Evolutionary conservation across 495 filamentous ascomycete species (phyloP), one percentile per base, ranked within the genome.

Genomic region (Aspergillus olivimuriae): DNA sequence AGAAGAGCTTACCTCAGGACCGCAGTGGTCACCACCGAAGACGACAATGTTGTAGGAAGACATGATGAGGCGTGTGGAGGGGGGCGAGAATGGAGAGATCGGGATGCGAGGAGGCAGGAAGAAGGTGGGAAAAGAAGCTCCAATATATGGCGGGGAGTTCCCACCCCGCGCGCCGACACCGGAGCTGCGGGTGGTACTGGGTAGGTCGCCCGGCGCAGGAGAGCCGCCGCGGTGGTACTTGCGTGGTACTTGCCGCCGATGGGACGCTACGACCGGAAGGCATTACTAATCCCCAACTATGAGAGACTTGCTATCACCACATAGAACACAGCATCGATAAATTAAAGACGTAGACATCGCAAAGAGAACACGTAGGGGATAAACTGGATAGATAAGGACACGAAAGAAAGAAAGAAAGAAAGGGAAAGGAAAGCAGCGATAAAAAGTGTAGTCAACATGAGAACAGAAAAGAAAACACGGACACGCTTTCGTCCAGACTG

Each of bases 11-110:
- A 92, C 92, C 82, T 98, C 92, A 10, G 92, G 92, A 62, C 92
- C 92, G 56, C 86, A 89, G 67, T 95, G 88, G 66, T 98, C 92
- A 59, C 92, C 92, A 55, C 68, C 81, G 59, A 89, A 88, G 34
- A 89, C 84, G 52, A 81, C 77, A 43, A 81, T 65, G 34, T 78
- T 78, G 49, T 60, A 80, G 8, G 73, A 52, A 51, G 72, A 46
- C 73, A 76, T 76, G 40, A 23, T 61, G 52, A 52, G 28, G 20
- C 38, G 23, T n/a, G 18, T 30, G 14, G 17, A 26, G 21, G 28
- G 15, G 31, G 16, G 31, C 26, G 34, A 41, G 38, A 46, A 21
- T 46, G 32, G 26, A 22, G 43, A 52, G 51, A 39, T 34, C 3
- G 17, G 21, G 51, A 26, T 38, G 51, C 53, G 41, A 51, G 46